Conservation (phyloP, 306 rosid species). For the Oemleria cerasiformis region DNA sequence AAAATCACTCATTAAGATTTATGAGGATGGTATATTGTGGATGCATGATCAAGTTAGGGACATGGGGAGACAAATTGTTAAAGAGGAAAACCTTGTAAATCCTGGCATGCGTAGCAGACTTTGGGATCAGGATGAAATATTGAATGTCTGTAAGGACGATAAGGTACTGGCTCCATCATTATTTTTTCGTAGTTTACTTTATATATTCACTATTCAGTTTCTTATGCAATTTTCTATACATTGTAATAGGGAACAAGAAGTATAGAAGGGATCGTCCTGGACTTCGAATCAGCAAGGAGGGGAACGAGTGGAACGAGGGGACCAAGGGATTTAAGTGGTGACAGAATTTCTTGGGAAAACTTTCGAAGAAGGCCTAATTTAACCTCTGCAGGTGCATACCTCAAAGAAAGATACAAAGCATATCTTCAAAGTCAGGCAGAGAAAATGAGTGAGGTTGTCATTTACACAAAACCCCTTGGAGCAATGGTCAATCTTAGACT, state of each 20-base stretch:
- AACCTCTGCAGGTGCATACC: conserved; percentile 24
- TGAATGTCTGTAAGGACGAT: conserved; percentile 35
- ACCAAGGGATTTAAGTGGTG: conserved; percentile 11
- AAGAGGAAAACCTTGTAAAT: conserved; percentile 24
- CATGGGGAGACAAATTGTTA: conserved; percentile 66
- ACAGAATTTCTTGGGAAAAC: conserved; percentile 20
- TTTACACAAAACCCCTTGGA: conserved; percentile 37
- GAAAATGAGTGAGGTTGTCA: conserved; percentile 19
- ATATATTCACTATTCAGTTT: not conserved
- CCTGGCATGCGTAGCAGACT: conserved; percentile 54
- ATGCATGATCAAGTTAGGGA: conserved; percentile 75
- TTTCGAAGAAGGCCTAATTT: conserved; percentile 24
- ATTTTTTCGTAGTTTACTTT: not conserved
- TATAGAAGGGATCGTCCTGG: conserved; percentile 51
- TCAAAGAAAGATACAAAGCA: conserved; percentile 32
- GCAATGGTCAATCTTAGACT: conserved; percentile 43
- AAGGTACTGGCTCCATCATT: conserved; percentile 29
- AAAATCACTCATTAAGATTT: conserved; percentile 54
- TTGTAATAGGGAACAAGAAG: conserved; percentile 36
- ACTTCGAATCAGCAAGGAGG: conserved; percentile 20
- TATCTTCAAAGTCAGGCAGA: conserved; percentile 24
- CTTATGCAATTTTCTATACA: conserved; percentile 3
- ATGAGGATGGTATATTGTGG: conserved; percentile 33
- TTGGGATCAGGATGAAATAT: conserved; percentile 52
- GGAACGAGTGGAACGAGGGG: not conserved